Evolutionary conservation across 2,329 filamentous ascomycete species (phyloP), one percentile per base, ranked within the genome.

Genomic region (Penicillium sp.): DNA sequence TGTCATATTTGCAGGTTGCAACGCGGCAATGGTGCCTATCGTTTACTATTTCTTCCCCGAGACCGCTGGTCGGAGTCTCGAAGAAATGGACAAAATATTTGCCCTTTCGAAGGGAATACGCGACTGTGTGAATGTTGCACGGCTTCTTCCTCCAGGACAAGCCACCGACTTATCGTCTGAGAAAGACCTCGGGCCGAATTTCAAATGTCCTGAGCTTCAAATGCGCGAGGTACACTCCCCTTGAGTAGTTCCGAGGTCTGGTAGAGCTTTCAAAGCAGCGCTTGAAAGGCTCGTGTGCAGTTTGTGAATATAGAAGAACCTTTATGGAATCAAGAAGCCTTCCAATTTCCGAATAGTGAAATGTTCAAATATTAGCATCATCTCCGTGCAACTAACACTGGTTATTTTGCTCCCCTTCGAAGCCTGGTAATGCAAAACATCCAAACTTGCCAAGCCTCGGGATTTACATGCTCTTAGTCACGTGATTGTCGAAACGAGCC

Each of bases 51-150:
- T 64, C 5, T 62, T 61, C 38, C 62, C 62, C 0, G 62, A 65
- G 36, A 65, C 62, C 0, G 56, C 62, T 6, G 61, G 62, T 2
- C 62, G 62, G 21, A 63, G 52, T 18, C 54, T 65, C 0, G 62
- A 65, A 39, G 61, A 65, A 27, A 65, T 65, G 27, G 62, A 65
- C 14, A 53, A 59, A 18, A 61, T 65, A 2, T 65, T 65, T 27
- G 47, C 48, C 5, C 50, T 58, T 18, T 59, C 61, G 0, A 42
- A 45, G 3, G 24, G 51, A 6, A 4, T 43, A 1, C 40, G 62
- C 21, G 62, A 62, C 53, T 48, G 42, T 42, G 61, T 64, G 18
- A 46, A 55, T 6, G 38, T 56, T 2, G 59, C 61, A 5, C 57
- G 44, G 32, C 52, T 43, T 21, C 53, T 62, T 14, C 59, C 58